Evolutionary conservation across 78 protist genomes (phyloP), one percentile per base, ranked within the genome.

Genomic region (Dictyostelium capitatum): DNA sequence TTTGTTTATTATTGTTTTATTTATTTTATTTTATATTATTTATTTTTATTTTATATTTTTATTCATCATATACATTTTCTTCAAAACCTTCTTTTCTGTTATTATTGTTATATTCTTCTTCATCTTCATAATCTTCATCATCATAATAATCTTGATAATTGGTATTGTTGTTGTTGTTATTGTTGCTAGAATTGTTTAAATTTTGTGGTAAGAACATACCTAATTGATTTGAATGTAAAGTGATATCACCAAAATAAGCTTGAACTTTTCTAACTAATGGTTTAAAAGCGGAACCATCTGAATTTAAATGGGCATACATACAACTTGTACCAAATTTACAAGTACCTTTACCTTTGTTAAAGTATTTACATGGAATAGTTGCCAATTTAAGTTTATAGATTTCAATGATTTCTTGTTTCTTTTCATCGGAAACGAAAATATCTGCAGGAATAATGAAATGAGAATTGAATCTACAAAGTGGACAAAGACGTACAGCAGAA

Each of bases 341-440:
- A 48, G 83, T 59, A 19, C 92, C 92, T 62, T 84, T 84, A 11
- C 92, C 92, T 20, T 84, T 57, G 77, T 84, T 84, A 37, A 84
- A 90, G 74, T 90, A 90, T 48, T 90, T 90, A 20, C 95, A 90
- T 7, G 89, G 89, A 50, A 90, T 82, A 53, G 95, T 72, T 5
- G 62, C 19, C n/a, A 90, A 64, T 37, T 82, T 82, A 19, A 69
- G 30, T 43, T 54, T 65, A 25, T 90, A 90, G 50, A 78, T 62
- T 73, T 79, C 83, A 41, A 90, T 74, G 32, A 90, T 80, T 48
- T 80, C 95, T 32, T 90, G 79, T 54, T 79, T 90, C 82, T 90
- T 53, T 72, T 75, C 83, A 47, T 72, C 85, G 0, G 73, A 28
- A 9, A 82, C 91, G 54, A 48, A 79, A 28, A 74, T 69, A 53